Evolutionary conservation across 345 rosid species (phyloP), one percentile per base, ranked within the genome.

Genomic region (Eucalyptus marginata): DNA sequence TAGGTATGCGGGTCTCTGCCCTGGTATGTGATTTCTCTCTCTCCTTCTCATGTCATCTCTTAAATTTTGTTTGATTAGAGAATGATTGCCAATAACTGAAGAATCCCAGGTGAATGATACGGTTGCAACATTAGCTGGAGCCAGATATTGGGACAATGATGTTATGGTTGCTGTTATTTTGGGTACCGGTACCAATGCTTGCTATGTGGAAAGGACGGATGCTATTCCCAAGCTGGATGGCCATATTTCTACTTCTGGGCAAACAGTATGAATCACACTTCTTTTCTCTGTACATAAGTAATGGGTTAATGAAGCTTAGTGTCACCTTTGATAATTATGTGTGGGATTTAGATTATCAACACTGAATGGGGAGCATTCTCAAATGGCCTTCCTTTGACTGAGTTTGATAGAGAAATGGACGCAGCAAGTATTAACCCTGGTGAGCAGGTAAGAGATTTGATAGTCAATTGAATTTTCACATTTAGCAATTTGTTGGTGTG

Each of bases 291-390:
- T 10, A 86, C 40, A 25, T 20, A 29, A 13, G 25, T 27, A 24
- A 43, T n/a, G 18, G 49, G 24, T 46, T 46, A 5, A n/a, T 43
- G 54, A 44, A 31, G 31, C 50, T 4, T 29, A 81, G 51, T 36
- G 52, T 31, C 56, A 1, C 29, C 25, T 36, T 86, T 76, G 85
- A 29, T 85, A 90, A 90, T 79, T 87, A 40, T 88, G 71, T 44
- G 36, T 88, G 66, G 89, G 79, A 29, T 50, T 90, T 92, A 96
- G 99, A 93, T 96, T 66, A 95, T 97, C 24, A 97, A 93, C 50
- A 95, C 97, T 9, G 99, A 97, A 89, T 97, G 99, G 98, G 99
- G 98, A 90, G 99, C 96, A 29, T 96, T 94, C 93, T 94, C 97
- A 7, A 93, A 92, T 76, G 91, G 96, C 76, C 97, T 96, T 92